Conservation (phyloP, 2,329 filamentous ascomycete genomes). For the Aschersonia sp. region DNA sequence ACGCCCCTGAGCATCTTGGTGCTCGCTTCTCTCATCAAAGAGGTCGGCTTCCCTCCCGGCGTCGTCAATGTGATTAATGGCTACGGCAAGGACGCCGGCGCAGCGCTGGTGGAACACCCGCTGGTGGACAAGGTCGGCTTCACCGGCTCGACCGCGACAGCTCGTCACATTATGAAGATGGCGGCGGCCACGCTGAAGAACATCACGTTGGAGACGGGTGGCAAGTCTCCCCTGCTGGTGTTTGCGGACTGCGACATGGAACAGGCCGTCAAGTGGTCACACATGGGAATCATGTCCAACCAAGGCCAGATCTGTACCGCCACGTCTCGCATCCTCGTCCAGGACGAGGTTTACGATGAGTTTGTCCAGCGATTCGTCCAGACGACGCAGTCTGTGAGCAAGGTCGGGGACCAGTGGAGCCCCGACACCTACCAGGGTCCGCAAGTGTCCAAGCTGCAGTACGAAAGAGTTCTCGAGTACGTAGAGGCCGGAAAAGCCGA, state of each 20-base stretch:
- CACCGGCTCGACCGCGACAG: constrained; percentile 56
- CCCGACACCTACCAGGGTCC: constrained; percentile 60
- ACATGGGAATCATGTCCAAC: constrained; percentile 46
- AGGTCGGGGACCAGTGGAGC: constrained; percentile 56
- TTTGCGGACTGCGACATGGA: constrained; percentile 60
- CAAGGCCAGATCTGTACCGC: constrained; percentile 45
- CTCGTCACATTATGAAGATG: constrained; percentile 55
- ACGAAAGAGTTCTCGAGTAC: constrained; percentile 54
- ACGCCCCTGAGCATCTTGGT: constrained; percentile 57
- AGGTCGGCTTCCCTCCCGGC: constrained; percentile 66
- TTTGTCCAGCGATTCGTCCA: constrained; percentile 50
- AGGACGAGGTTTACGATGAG: constrained; percentile 43
- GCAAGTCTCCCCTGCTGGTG: constrained; percentile 62
- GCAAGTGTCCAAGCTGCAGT: constrained; percentile 56
- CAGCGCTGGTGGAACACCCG: constrained; percentile 63
- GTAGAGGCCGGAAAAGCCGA: constrained; percentile 54
- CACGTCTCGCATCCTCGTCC: constrained; percentile 49
- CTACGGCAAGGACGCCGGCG: constrained; percentile 64
- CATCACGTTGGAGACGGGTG: constrained; percentile 58
- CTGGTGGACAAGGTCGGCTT: constrained; percentile 70
- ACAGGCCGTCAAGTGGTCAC: constrained; percentile 57
- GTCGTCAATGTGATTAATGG: constrained; percentile 68
- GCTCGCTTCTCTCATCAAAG: constrained; percentile 50
- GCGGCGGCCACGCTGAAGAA: constrained; percentile 61
- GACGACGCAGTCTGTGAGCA: constrained; percentile 40